Evolutionary conservation across 768 basidiomycete species (phyloP), one percentile per base, ranked within the genome.

Genomic region (Suillus subalutaceus): DNA sequence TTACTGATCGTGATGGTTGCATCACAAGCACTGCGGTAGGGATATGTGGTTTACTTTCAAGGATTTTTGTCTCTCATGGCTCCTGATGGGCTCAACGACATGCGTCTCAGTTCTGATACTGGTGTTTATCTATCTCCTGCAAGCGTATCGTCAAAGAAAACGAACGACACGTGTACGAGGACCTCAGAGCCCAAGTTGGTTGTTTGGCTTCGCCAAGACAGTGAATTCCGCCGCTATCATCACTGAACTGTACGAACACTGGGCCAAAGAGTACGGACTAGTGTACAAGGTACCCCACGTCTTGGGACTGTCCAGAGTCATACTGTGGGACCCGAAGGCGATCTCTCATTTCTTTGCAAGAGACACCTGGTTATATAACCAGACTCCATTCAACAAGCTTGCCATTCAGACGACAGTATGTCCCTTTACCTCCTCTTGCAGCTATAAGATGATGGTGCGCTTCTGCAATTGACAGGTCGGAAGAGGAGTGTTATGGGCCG

Each of bases 361-460:
- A 64, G 86, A 86, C 63, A 85, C 84, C 0, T 84, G 76, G 56
- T 75, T 72, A 0, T 87, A 87, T 69, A 72, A 80, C 0, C 79
- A 81, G 57, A 78, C 78, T 1, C 72, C 70, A 10, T 71, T 82
- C 46, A 69, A 76, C 6, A 77, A 75, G 35, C 52, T 72, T 0
- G 78, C 82, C 44, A 78, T 85, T 26, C 79, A 79, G 65, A 79
- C 75, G 57, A 62, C 84, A 63, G 85, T 83, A 58, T 56, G 76
- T 71, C 32, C 23, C 12, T 10, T 50, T 15, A 4, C 13, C 23
- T 38, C 43, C 4, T 18, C 59, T 13, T 32, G 13, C 53, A 26
- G n/a, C 26, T 38, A 16, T 43, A 40, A n/a, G 9, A 20, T 26
- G 20, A 26, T 23, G 26, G 23, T 16, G 26, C 44, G 26, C 37